Conservation (phyloP, 108 stramenopile genomes). For the Conticribra weissflogii region DNA sequence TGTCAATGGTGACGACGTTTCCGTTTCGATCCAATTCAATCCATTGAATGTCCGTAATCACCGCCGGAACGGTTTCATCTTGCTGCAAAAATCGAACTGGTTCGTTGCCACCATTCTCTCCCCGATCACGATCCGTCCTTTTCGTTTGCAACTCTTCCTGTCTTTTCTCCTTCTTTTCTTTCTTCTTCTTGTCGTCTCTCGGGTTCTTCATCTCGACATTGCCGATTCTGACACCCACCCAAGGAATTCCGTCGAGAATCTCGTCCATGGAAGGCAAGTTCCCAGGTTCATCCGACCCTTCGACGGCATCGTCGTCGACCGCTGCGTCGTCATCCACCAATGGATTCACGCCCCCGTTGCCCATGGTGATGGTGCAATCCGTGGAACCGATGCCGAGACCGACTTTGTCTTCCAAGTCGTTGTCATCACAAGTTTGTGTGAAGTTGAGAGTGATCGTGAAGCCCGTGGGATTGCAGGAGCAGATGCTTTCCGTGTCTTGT, state of each 20-base stretch:
- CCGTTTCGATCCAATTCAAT: constrained; percentile 22
- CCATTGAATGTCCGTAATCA: constrained; percentile 22
- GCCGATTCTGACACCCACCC: not conserved
- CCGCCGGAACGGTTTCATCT: not conserved
- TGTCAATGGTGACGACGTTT: constrained; percentile 20
- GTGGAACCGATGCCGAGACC: not conserved
- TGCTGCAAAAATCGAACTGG: constrained; percentile 1
- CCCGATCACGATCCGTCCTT: not conserved
- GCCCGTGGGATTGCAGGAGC: not conserved
- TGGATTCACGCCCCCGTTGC: not conserved
- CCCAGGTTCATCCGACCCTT: not conserved
- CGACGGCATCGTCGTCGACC: not conserved
- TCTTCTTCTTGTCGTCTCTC: not conserved
- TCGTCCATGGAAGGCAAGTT: not conserved
- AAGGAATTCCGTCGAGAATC: not conserved
- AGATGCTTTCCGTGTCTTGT: too few relatives aligned
- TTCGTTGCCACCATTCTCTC: not conserved
- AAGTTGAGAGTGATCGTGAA: not conserved
- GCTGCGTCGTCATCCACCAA: not conserved
- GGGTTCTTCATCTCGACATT: not conserved
- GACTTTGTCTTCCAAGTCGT: not conserved
- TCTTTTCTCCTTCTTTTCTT: not conserved
- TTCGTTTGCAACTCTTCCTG: not conserved
- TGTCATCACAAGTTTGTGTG: not conserved
- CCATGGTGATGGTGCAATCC: not conserved